Percentiles rank a stretch among this genome's conserved stretches.
Conservation (phyloP, 2,329 filamentous ascomycete genomes). For the Lithohypha guttulata region DNA sequence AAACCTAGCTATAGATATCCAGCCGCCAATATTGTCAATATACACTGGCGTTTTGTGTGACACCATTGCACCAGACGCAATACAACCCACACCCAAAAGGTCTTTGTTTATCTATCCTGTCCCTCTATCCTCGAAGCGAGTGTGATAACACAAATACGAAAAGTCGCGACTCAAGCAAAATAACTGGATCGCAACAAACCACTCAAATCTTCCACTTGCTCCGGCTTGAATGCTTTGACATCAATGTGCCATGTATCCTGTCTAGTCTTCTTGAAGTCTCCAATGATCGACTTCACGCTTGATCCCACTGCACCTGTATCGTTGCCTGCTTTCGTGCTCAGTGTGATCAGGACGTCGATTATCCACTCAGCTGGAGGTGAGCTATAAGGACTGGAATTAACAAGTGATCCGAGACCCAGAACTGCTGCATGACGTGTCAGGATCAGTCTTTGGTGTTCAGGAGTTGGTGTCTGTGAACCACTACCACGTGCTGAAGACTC, state of each 20-base stretch:
- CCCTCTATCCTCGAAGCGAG: no score
- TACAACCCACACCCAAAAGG: no score
- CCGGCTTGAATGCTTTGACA: slow-evolving; percentile 83
- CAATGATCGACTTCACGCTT: slow-evolving; percentile 84
- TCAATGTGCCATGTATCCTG: slow-evolving; percentile 98
- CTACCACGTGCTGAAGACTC: slow-evolving; percentile 33
- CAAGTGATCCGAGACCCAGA: slow-evolving; percentile 75
- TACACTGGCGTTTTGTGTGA: no score
- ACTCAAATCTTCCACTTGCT: slow-evolving; percentile 89
- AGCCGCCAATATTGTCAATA: no score
- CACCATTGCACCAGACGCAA: no score
- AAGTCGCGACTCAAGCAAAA: slow-evolving; percentile 49
- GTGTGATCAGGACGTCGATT: slow-evolving; percentile 75
- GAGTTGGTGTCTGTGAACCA: slow-evolving; percentile 38
- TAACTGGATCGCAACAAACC: slow-evolving; percentile 94
- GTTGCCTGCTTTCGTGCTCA: slow-evolving; percentile 74
- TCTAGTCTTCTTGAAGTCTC: slow-evolving; percentile 98
- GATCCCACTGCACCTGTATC: slow-evolving; percentile 90
- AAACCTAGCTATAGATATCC: no score
- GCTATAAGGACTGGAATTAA: slow-evolving; percentile 92
- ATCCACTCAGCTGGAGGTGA: slow-evolving; percentile 89
- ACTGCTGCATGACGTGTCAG: slow-evolving; percentile 82
- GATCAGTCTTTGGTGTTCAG: slow-evolving; percentile 59
- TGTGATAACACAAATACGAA: not conserved
- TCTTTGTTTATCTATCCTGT: no score